These are phyloP conservation scores for Usnea hakonensis DNA, from an alignment of 495 filamentous ascomycete genomes.

Conservation along the genomic window DNA sequence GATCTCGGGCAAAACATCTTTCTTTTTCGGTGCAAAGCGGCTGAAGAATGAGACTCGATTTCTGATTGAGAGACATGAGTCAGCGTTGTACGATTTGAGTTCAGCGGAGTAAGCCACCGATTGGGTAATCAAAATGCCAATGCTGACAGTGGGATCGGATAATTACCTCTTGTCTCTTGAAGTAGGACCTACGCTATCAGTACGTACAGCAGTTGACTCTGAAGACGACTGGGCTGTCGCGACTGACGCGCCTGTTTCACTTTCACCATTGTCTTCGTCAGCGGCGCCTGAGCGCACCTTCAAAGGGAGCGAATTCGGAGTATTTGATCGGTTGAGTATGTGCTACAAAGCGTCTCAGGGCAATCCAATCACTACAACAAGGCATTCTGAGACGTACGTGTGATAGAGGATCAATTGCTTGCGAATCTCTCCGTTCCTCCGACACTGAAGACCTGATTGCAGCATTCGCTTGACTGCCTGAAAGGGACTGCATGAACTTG, in stretches of 20 bases:
- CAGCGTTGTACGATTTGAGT: conserved; percentile 7
- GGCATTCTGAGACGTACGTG: conserved; percentile 35
- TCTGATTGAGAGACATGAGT: conserved; percentile 36
- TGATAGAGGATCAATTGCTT: conserved; percentile 49
- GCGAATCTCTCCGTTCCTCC: conserved; percentile 19
- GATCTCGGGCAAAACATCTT: conserved; percentile 44
- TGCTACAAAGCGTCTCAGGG: conserved; percentile 41
- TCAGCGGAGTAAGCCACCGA: conserved; percentile 1
- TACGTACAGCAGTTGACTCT: conserved; percentile 32
- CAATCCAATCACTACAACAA: conserved; percentile 7
- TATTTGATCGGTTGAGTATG: conserved; percentile 78
- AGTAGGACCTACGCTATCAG: conserved; percentile 28
- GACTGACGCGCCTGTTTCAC: conserved; percentile 26
- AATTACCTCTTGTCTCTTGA: conserved; percentile 61
- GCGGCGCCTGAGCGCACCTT: conserved; percentile 54
- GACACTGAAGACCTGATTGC: conserved; percentile 8
- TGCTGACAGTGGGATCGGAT: conserved; percentile 22
- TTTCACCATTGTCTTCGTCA: conserved; percentile 45
- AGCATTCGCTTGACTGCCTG: conserved; percentile 18
- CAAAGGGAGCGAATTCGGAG: conserved; percentile 58
- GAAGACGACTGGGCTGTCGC: conserved; percentile 19
- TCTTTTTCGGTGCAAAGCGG: conserved; percentile 73
- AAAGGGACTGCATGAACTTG: conserved; percentile 26
- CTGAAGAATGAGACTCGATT: conserved; percentile 89
- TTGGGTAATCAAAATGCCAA: conserved; percentile 4